These are phyloP conservation scores for Serpula lacrymans DNA, from an alignment of 768 basidiomycete genomes.

Conservation along the genomic window DNA sequence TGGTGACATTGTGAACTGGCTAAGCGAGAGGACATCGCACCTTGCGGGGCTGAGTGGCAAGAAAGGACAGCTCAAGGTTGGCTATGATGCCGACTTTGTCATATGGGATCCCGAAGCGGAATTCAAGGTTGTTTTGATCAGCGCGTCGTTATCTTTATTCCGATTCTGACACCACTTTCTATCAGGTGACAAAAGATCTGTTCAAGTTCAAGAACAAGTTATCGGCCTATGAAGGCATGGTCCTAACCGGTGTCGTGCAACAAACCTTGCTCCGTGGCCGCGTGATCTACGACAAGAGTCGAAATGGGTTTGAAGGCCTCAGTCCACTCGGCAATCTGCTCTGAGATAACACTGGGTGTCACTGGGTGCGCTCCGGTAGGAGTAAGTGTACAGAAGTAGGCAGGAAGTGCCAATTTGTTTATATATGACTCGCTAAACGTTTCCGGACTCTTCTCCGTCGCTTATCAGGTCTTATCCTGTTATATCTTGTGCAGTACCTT, in stretches of 20 bases:
- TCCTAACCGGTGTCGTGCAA: constrained; percentile 66
- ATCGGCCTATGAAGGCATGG: constrained; percentile 81
- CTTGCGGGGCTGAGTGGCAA: constrained; percentile 67
- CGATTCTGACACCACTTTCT: constrained; percentile 5
- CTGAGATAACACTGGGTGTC: no score
- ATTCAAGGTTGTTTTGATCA: constrained; percentile 32
- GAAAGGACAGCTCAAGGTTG: constrained; percentile 74
- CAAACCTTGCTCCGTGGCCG: constrained; percentile 78
- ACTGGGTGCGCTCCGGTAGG: no score
- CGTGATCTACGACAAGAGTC: constrained; percentile 52
- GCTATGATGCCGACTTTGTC: constrained; percentile 83
- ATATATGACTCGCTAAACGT: no score
- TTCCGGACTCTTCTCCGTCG: no score
- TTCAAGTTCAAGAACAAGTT: constrained; percentile 93
- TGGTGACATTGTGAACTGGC: constrained; percentile 70
- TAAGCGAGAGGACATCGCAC: constrained; percentile 65
- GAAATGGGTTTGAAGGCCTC: constrained; percentile 33
- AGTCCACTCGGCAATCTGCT: constrained; percentile 37
- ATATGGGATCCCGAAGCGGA: constrained; percentile 70
- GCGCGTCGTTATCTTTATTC: neutral
- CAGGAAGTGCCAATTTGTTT: no score
- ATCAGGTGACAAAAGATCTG: constrained; percentile 66
- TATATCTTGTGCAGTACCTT: no score
- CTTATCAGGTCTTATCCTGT: no score
- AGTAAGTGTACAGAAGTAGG: no score